A percentile compares a stretch with the other conserved stretches of the same genome.
phyloP scores from a whole-genome alignment of 768 basidiomycete species.

The Hypsizygus marmoreus region DNA sequence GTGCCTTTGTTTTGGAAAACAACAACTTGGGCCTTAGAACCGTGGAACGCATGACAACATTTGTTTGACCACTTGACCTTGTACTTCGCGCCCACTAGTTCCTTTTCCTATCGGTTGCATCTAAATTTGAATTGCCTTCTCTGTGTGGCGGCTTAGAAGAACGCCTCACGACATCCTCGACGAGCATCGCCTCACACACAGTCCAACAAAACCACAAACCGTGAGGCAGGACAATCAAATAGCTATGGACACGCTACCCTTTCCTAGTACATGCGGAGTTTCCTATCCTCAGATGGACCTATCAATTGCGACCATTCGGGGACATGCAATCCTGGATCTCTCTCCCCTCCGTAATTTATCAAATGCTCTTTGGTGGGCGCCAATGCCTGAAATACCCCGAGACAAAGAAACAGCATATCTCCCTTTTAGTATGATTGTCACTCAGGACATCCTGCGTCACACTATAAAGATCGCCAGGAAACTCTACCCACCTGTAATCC shows the following conservation, averaged over 20 bases:
- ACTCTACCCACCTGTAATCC: no score
- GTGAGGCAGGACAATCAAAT: not conserved
- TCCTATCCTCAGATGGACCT: not conserved
- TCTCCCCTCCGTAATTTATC: not conserved
- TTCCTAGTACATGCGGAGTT: not conserved
- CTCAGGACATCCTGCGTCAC: no score
- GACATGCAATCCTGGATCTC: not conserved
- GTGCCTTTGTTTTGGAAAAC: not conserved
- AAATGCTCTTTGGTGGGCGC: conserved; percentile 4
- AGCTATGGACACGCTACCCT: not conserved
- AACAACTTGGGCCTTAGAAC: no score
- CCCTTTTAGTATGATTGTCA: not conserved
- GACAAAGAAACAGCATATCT: no score
- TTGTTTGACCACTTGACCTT: no score
- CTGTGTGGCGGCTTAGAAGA: not conserved
- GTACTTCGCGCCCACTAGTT: no score
- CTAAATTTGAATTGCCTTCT: no score
- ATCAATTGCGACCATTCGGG: not conserved
- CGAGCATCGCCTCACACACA: not conserved
- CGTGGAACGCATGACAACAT: no score
- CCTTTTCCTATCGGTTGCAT: no score
- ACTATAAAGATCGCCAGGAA: no score
- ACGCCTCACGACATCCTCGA: not conserved
- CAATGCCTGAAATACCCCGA: no score
- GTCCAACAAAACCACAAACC: not conserved